Evolutionary conservation across 2,329 filamentous ascomycete species (phyloP), one percentile per base, ranked within the genome.

Genomic region (Rutstroemia sp.): DNA sequence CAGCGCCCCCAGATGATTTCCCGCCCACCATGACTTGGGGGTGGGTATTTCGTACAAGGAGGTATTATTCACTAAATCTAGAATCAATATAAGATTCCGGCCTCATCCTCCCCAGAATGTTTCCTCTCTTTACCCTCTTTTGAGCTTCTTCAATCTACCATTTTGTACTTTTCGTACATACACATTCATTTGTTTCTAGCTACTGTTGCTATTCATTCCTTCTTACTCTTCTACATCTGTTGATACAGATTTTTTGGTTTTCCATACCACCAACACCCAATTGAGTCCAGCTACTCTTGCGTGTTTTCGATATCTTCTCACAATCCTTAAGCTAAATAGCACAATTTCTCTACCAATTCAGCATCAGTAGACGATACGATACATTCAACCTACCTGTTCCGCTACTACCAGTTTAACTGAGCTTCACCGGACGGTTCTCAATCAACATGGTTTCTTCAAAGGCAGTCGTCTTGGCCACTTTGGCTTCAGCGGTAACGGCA

Each of bases 281-380:
- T 66, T 44, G 65, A 67, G 65, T 64, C 62, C 48, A 66, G 61
- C 44, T 53, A 62, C 65, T 67, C 65, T 61, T 64, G 59, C 59
- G 59, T 61, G 45, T 58, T 58, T 34, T 30, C 44, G 30, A 57
- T 52, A 54, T 57, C 58, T 37, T 48, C 19, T 44, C 30, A 42
- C 52, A 12, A 52, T 48, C 27, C 27, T 30, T 30, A 8, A 30
- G 27, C 27, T 30, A 30, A 10, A 30, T 2, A 30, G 27, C 27
- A 10, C 9, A 1, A 8, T 10, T 30, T 30, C 10, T 9, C 16
- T 12, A 30, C 48, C 5, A 49, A 16, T 25, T 12, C 34, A 48
- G 27, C 30, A 25, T 23, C 44, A 21, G 34, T 12, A 54, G 42
- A 48, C 30, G 47, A 27, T n/a, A 12, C 34, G 19, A 39, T 12